Evolutionary conservation across 2,329 filamentous ascomycete species (phyloP), one percentile per base, ranked within the genome.

Genomic region (Dactylellina sp.): DNA sequence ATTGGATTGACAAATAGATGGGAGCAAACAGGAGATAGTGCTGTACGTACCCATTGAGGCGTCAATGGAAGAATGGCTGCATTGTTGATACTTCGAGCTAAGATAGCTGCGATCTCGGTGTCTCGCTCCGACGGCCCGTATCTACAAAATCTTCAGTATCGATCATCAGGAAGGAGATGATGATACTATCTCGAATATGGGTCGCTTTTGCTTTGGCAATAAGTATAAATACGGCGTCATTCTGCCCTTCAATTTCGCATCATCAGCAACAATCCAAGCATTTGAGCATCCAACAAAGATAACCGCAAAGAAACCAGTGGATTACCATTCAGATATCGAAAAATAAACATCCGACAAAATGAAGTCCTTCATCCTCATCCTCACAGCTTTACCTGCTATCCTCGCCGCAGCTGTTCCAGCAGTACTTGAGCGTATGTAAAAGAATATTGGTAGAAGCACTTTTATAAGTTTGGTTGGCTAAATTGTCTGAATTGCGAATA

Each of bases 351-450:
- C 18, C n/a, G 44, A 59, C 28, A 65, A 60, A 24, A 66, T 68
- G 63, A 68, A 68, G 44, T 16, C 50, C 16, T 68, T 68, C 37
- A 37, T 68, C 56, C 39, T 68, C 35, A 16, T 68, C 22, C 53
- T 68, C 12, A 35, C 39, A 1, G 44, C 53, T 37, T 24, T 60
- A 18, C 63, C 52, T 47, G 35, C 53, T 6, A 68, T 68, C 44
- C 53, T 68, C 22, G 63, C 63, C 12, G 63, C 53, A 5, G 52
- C 62, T 1, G 62, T 66, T 42, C 63, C 63, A 3, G 63, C 44
- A 6, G 49, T 47, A n/a, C 24, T 64, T 39, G 40, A 65, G 46
- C 28, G 62, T 65, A 24, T 32, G 62, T 49, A 40, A n/a, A 47
- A 7, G 16, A 18, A 2, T n/a, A n/a, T n/a, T n/a, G n/a, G n/a